phyloP scores from a whole-genome alignment of 2,329 filamentous ascomycete genomes.

The Pseudogymnoascus sp. region DNA sequence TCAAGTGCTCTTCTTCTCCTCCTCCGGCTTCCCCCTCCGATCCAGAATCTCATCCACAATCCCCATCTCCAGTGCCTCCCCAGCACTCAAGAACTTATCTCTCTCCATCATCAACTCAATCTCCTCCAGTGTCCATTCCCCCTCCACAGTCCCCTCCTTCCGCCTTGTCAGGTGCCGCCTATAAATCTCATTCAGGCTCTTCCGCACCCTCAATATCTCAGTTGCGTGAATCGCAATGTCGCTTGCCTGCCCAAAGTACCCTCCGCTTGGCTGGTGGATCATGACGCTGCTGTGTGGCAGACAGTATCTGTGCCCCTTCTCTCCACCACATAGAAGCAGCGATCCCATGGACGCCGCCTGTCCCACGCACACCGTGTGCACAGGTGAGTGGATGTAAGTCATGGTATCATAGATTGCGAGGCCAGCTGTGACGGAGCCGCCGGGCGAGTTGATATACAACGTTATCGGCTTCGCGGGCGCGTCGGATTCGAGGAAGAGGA shows the following conservation, averaged over 20 bases:
- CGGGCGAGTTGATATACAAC: conserved; percentile 96
- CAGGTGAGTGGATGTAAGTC: conserved; percentile 88
- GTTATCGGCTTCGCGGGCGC: conserved; percentile 90
- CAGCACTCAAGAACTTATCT: conserved; percentile 85
- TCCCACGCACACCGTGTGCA: conserved; percentile 90
- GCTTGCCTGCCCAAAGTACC: conserved; percentile 54
- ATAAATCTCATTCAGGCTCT: conserved; percentile 86
- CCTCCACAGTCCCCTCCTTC: conserved; percentile 48
- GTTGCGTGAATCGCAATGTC: conserved; percentile 97
- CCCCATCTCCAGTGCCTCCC: conserved; percentile 82
- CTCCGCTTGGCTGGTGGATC: conserved; percentile 90
- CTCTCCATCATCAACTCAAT: conserved; percentile 95
- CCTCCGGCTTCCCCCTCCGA: conserved; percentile 44
- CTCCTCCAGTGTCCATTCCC: conserved; percentile 66
- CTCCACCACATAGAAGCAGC: conserved; percentile 76
- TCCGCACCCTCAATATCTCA: conserved; percentile 81
- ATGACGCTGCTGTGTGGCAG: conserved; percentile 93
- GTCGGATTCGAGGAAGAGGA: conserved; percentile 96
- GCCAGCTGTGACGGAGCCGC: conserved; percentile 81
- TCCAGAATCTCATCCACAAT: conserved; percentile 86
- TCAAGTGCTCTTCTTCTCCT: conserved; percentile 18
- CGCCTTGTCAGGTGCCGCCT: conserved; percentile 69
- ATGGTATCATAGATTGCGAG: conserved; percentile 97
- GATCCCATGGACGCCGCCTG: conserved; percentile 94
- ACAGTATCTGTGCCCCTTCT: conserved; percentile 75